These are phyloP conservation scores for Clarireedia hainanense DNA, from an alignment of 2,329 filamentous ascomycete genomes.

Conservation along the genomic window DNA sequence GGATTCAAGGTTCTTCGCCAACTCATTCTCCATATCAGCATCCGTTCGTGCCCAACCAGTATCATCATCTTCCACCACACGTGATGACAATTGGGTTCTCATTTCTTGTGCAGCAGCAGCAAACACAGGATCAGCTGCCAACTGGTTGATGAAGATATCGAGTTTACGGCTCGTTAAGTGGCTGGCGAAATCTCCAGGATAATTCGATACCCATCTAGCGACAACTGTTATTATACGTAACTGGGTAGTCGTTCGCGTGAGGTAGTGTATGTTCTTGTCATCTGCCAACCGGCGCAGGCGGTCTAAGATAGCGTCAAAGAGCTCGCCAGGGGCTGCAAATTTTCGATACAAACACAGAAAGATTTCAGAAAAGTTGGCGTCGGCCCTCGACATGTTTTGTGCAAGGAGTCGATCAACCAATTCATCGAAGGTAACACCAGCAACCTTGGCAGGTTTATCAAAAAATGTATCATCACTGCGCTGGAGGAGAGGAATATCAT, in stretches of 20 bases:
- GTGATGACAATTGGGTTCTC: constrained; percentile 63
- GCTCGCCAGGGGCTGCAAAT: constrained; percentile 72
- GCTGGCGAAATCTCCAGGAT: constrained; percentile 88
- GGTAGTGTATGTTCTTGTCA: constrained; percentile 57
- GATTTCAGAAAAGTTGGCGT: constrained; percentile 78
- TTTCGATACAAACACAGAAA: constrained; percentile 92
- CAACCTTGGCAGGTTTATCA: constrained; percentile 42
- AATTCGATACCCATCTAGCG: constrained; percentile 81
- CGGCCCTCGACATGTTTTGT: constrained; percentile 75
- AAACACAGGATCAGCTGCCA: constrained; percentile 76
- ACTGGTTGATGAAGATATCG: constrained; percentile 63
- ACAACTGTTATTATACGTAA: constrained; percentile 76
- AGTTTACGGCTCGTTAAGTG: constrained; percentile 64
- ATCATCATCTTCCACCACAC: constrained; percentile 79
- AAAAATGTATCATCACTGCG: constrained; percentile 56
- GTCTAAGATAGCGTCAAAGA: constrained; percentile 71
- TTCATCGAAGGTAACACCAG: constrained; percentile 56
- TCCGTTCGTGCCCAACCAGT: constrained; percentile 86
- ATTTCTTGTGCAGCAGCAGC: constrained; percentile 82
- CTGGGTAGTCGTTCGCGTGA: constrained; percentile 74
- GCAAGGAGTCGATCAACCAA: constrained; percentile 81
- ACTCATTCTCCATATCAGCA: constrained; percentile 37
- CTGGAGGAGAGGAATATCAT: constrained; percentile 60
- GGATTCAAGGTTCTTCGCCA: constrained; percentile 14
- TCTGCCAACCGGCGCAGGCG: constrained; percentile 65